Conservation (phyloP, 306 rosid species). For the Castanea sativa region DNA sequence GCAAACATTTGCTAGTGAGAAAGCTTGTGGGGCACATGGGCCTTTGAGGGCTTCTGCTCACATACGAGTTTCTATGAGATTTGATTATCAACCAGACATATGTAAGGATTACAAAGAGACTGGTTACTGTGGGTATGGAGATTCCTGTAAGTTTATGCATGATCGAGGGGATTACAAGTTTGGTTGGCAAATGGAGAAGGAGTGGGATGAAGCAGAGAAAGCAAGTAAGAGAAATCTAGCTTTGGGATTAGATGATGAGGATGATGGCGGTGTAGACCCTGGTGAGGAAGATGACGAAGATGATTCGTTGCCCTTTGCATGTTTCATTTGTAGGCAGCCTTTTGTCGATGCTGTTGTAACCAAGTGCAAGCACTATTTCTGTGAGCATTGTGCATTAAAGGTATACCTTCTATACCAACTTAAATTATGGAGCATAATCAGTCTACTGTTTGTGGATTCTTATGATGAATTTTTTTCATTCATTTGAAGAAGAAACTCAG, state of each 20-base stretch:
- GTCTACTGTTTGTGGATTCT: background rate
- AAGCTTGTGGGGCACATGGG: conserved; percentile 89
- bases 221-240: conserved; percentile 72
- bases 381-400: conserved; percentile 84
- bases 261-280: conserved; percentile 35
- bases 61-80: conserved; percentile 70
- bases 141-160: conserved; percentile 85
- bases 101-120: conserved; percentile 92
- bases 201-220: conserved; percentile 92
- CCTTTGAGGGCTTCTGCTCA: conserved; percentile 93
- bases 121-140: conserved; percentile 86
- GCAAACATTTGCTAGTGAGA: conserved; percentile 78
- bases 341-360: conserved; percentile 80
- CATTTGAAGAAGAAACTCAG: background rate
- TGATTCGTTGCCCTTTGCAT: conserved; percentile 62
- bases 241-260: conserved; percentile 41
- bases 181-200: conserved; percentile 91
- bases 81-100: conserved; percentile 90
- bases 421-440: background rate
- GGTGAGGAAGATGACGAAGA: conserved; percentile 51
- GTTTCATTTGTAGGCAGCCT: conserved; percentile 76
- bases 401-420: conserved; percentile 25
- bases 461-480: background rate
- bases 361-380: conserved; percentile 80
- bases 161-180: conserved; percentile 95